Conservation (phyloP, 331 rosid genomes). For the Arachis monticola region DNA sequence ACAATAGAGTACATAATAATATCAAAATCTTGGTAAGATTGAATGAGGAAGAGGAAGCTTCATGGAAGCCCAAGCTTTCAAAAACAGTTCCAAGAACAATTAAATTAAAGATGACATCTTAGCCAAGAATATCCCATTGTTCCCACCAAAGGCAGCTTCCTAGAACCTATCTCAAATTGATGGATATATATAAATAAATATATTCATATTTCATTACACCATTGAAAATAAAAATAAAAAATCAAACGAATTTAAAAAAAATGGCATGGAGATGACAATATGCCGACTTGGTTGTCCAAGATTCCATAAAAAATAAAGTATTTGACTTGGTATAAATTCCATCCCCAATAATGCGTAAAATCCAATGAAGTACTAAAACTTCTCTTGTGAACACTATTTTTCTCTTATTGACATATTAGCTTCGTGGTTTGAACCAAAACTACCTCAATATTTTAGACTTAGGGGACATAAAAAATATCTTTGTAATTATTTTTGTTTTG, state of each 20-base stretch:
- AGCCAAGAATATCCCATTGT: constrained; percentile 35
- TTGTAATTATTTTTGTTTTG: no score
- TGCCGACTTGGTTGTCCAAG: constrained; percentile 4
- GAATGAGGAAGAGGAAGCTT: constrained; percentile 58
- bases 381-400: constrained; percentile 17
- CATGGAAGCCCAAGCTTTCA: constrained; percentile 54
- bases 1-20: constrained; percentile 28
- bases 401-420: background rate
- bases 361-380: background rate
- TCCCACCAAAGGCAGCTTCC: constrained; percentile 60
- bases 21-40: background rate
- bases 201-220: constrained; percentile 12
- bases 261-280: constrained; percentile 9
- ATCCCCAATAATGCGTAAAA: background rate
- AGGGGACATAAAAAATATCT: no score
- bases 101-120: constrained; percentile 39
- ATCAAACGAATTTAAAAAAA: background rate
- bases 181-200: background rate
- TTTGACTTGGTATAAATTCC: constrained; percentile 25
- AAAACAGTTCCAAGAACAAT: constrained; percentile 38
- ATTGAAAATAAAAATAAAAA: constrained; percentile 17
- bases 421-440: background rate
- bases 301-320: constrained; percentile 3
- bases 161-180: constrained; percentile 47
- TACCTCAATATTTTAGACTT: no score